Percentiles rank a stretch among this genome's conserved stretches.
phyloP scores from a whole-genome alignment of 306 rosid species.

The Rosa lucieae region DNA sequence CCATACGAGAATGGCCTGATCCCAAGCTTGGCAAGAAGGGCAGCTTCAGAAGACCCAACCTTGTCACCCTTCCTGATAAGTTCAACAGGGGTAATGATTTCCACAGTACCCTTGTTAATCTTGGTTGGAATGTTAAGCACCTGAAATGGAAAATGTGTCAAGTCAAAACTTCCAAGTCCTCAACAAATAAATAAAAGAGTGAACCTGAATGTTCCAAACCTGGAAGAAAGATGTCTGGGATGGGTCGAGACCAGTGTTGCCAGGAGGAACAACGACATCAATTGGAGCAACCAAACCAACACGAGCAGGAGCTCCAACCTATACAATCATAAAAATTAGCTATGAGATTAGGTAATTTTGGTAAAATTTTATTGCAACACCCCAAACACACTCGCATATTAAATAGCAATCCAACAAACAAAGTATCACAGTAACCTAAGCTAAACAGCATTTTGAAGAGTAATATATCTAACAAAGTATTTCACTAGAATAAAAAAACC shows the following conservation, averaged over 20 bases:
- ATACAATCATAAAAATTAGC: background rate
- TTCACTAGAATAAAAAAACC: background rate
- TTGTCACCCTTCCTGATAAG: constrained; percentile 93
- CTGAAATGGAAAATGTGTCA: constrained; percentile 23
- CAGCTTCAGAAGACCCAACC: constrained; percentile 95
- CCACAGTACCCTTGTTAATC: constrained; percentile 95
- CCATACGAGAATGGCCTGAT: constrained; percentile 95
- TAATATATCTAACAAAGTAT: background rate
- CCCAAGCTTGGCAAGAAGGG: constrained; percentile 87
- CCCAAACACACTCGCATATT: background rate
- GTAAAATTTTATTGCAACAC: background rate
- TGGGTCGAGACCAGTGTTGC: constrained; percentile 96
- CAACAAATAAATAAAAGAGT: background rate
- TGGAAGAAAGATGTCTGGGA: constrained; percentile 97
- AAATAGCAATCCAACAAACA: background rate
- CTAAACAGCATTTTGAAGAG: background rate
- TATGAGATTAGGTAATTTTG: background rate
- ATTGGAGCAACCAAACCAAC: constrained; percentile 95
- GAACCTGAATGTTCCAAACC: constrained; percentile 32
- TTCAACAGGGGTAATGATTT: constrained; percentile 94
- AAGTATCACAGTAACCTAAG: too few relatives aligned
- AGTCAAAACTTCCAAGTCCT: background rate
- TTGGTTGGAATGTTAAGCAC: constrained; percentile 86
- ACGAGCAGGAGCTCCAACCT: constrained; percentile 99
- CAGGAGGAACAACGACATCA: constrained; percentile 91